A percentile compares a stretch with the other conserved stretches of the same genome.
These are phyloP conservation scores for Quercus bicolor DNA, from an alignment of 306 rosid genomes.

Conservation along the genomic window DNA sequence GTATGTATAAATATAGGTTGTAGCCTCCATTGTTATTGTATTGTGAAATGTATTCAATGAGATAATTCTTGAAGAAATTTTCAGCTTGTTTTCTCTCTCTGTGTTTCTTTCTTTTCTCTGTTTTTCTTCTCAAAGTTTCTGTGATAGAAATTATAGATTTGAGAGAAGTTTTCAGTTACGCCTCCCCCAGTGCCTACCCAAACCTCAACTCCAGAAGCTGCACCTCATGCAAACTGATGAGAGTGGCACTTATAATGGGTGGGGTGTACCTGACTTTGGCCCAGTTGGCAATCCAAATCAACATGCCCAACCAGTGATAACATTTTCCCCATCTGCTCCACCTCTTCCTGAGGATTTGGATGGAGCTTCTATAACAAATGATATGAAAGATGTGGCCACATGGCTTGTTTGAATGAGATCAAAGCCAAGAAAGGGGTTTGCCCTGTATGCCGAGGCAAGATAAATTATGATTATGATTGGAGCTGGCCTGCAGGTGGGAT, in stretches of 20 bases:
- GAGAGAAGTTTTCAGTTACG: not conserved
- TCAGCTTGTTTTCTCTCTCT: too few relatives aligned
- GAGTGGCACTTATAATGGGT: constrained; percentile 1
- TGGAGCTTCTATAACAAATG: constrained; percentile 8
- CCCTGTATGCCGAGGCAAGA: constrained; percentile 16
- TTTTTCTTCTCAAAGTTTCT: too few relatives aligned
- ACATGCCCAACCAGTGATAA: not conserved
- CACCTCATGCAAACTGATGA: constrained; percentile 5
- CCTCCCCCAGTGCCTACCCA: not conserved
- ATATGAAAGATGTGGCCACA: not conserved
- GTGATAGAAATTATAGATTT: too few relatives aligned
- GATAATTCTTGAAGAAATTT: too few relatives aligned
- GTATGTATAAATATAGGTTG: too few relatives aligned
- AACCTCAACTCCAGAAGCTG: constrained; percentile 15
- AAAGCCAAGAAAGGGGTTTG: constrained; percentile 22
- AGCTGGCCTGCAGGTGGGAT: not conserved
- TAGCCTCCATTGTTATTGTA: too few relatives aligned
- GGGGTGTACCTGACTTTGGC: not conserved
- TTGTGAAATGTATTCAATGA: too few relatives aligned
- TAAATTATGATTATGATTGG: not conserved
- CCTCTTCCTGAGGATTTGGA: constrained; percentile 11
- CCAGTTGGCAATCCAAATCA: not conserved
- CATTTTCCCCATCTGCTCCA: constrained; percentile 26
- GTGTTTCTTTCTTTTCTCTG: too few relatives aligned
- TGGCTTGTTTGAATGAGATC: constrained; percentile 20